phyloP scores from a whole-genome alignment of 768 basidiomycete genomes.

The Boletus pseudo-olivaceus region DNA sequence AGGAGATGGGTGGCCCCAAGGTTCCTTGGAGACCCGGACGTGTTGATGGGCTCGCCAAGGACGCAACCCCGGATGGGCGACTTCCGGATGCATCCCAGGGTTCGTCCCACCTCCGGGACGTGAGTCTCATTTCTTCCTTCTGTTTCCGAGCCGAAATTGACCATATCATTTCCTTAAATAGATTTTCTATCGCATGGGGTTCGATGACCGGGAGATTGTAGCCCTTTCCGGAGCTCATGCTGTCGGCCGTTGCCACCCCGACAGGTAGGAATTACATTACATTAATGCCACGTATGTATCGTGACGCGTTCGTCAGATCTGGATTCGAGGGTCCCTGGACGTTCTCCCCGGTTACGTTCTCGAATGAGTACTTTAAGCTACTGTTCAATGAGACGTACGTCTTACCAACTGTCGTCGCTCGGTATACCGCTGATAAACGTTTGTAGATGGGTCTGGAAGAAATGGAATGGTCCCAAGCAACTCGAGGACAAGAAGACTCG shows the following conservation, averaged over 20 bases:
- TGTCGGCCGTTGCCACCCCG: constrained; percentile 88
- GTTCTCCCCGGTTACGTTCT: constrained; percentile 85
- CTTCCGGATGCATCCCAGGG: constrained; percentile 86
- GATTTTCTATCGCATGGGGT: constrained; percentile 80
- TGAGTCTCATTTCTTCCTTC: constrained; percentile 30
- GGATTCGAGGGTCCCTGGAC: constrained; percentile 94
- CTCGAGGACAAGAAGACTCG: constrained; percentile 88
- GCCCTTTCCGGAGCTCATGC: constrained; percentile 93
- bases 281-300: background rate
- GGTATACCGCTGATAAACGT: background rate
- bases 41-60: constrained; percentile 73
- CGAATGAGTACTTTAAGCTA: constrained; percentile 84
- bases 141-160: background rate
- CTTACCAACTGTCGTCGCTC: background rate
- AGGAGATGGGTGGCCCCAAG: constrained; percentile 91
- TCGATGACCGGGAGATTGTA: constrained; percentile 97
- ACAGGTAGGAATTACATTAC: constrained; percentile 46
- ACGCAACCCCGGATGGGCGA: constrained; percentile 84
- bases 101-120: constrained; percentile 77
- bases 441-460: constrained; percentile 82
- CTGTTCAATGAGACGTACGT: constrained; percentile 79
- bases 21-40: constrained; percentile 93
- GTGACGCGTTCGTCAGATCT: constrained; percentile 39
- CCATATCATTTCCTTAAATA: constrained; percentile 7
- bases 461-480: constrained; percentile 93